Percentiles rank a stretch among this genome's conserved stretches.
These are phyloP conservation scores for Przewalskia tangutica DNA, from an alignment of 257 asterid species.

Conservation along the genomic window DNA sequence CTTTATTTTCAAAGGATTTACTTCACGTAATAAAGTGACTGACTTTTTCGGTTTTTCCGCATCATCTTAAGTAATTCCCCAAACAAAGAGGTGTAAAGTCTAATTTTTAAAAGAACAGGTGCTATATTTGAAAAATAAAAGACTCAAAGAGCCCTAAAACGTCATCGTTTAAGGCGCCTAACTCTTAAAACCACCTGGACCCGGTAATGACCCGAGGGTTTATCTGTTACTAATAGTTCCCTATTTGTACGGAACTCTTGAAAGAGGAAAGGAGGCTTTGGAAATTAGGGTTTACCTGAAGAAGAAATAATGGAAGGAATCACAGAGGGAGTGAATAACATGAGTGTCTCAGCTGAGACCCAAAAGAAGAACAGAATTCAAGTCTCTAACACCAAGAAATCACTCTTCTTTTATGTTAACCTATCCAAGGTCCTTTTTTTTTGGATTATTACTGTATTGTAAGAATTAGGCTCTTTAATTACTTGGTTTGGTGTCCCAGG, in stretches of 20 bases:
- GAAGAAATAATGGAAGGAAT: slow-evolving; percentile 23
- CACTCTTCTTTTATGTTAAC: slow-evolving; percentile 37
- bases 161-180: background rate
- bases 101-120: too few species aligned
- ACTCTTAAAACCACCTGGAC: background rate
- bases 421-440: slow-evolving; percentile 20
- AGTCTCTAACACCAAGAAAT: slow-evolving; percentile 37
- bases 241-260: too few species aligned
- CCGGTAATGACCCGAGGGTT: background rate
- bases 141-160: background rate
- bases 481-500: too few species aligned
- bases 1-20: too few species aligned
- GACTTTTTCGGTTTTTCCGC: too few species aligned
- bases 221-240: background rate
- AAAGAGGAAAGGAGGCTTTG: too few species aligned
- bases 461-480: too few species aligned
- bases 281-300: background rate
- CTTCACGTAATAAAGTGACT: too few species aligned
- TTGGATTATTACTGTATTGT: too few species aligned
- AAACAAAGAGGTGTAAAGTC: too few species aligned
- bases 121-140: too few species aligned
- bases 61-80: too few species aligned
- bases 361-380: slow-evolving; percentile 32
- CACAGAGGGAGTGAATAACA: slow-evolving; percentile 34
- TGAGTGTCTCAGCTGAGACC: slow-evolving; percentile 6